phyloP scores from a whole-genome alignment of 2,329 filamentous ascomycete species.

The Fusarium nodosum region DNA sequence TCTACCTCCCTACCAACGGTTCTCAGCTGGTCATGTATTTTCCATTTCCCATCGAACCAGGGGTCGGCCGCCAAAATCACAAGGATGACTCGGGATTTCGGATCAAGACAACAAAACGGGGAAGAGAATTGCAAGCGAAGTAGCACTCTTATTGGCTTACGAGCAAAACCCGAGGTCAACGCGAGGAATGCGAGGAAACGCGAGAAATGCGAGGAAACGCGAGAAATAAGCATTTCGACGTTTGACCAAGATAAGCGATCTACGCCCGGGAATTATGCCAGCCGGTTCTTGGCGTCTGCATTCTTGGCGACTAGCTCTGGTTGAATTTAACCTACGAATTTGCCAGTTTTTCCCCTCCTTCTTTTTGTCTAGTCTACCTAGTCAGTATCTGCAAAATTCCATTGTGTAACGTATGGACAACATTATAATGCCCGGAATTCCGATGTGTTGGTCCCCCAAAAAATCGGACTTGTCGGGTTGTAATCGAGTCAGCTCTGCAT shows the following conservation, averaged over 20 bases:
- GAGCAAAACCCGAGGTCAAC: slow-evolving; percentile 11
- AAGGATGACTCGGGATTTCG: not conserved
- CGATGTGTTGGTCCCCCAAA: slow-evolving; percentile 13
- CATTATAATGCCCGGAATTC: slow-evolving; percentile 6
- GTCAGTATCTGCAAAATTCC: not conserved
- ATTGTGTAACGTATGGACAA: not conserved
- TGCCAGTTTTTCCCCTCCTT: not conserved
- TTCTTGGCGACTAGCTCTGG: slow-evolving; percentile 5
- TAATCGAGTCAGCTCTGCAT: slow-evolving; percentile 27
- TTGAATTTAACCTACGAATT: slow-evolving; percentile 19
- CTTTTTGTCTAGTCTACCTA: not conserved
- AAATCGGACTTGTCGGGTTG: slow-evolving; percentile 2
- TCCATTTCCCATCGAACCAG: slow-evolving; percentile 13
- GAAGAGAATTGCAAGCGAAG: not conserved
- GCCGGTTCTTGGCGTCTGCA: slow-evolving; percentile 21
- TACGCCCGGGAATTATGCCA: slow-evolving; percentile 25
- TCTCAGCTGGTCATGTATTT: not conserved
- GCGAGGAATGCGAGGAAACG: slow-evolving; percentile 25
- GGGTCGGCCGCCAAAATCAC: slow-evolving; percentile 40
- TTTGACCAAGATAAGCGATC: slow-evolving; percentile 28
- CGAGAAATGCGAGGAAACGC: slow-evolving; percentile 27
- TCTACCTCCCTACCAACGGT: not conserved
- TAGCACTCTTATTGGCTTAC: not conserved
- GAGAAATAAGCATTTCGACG: slow-evolving; percentile 22
- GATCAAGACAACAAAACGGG: not conserved